Base-by-base conservation (phyloP, 169 alveolate species). In the Condylostoma magnum region DNA sequence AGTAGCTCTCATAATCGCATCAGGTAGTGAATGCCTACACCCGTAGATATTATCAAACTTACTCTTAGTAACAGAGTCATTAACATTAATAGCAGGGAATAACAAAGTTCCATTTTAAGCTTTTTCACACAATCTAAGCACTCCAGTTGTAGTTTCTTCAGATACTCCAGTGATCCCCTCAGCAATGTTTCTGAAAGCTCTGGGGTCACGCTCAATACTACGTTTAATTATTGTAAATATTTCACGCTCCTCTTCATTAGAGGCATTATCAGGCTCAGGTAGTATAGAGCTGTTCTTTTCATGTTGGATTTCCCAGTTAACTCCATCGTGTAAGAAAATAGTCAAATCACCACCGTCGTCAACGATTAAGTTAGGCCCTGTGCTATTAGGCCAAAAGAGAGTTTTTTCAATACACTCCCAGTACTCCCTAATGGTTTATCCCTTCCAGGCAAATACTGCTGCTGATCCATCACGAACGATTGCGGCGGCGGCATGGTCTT, bases 131-230 rank as follows among this genome's bases (percentile, higher is more conserved):
- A 97, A 90, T 69, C 98, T 93, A 77, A 94, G 94, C 48, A 98
- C 98, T 18, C 99, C 99, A 37, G 99, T 96, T 46, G 99, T 98
- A 53, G 99, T 98, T 83, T 98, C 99, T 84, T 98, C 99, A 51
- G 98, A 91, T 55, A 96, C 98, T 22, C 99, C 99, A 66, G 87
- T 84, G 63, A 95, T 82, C 55, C 81, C 76, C 60, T 83, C 89
- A 4, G 97, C 94, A 84, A 95, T 87, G 52, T 88, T 89, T 60
- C 95, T 85, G 96, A 97, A 98, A 87, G 92, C 92, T 46, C 79
- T 73, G 37, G 83, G 85, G 69, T 78, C 71, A 41, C 81, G 80
- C 55, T 79, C 84, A 47, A 89, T 58, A 46, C 63, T 79, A 51
- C 77, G 58, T 66, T 52, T 89, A 27, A 89, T 70, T 52, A 89